Evolutionary conservation across 2,329 filamentous ascomycete genomes (phyloP), one percentile per base, ranked within the genome.

Genomic region (Phialocephala subalpina): DNA sequence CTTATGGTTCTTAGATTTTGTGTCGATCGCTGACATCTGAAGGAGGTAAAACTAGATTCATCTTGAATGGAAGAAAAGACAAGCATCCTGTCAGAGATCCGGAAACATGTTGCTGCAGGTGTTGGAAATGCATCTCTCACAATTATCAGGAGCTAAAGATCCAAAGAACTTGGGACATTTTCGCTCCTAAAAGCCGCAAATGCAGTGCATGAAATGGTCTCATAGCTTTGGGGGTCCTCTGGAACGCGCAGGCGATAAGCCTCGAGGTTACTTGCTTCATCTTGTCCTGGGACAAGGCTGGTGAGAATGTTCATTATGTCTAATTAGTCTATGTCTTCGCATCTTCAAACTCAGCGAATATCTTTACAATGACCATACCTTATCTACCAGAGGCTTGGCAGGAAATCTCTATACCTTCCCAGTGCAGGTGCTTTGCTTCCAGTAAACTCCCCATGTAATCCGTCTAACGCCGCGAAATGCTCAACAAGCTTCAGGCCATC

Each of bases 381-480:
- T n/a, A n/a, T n/a, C 55, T 69, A 73, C 47, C 62, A 71, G 57
- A 75, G 29, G 9, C 29, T 33, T 9, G 29, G 29, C 9, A 33
- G 49, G 58, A 77, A 72, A 67, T 76, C 75, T 67, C 70, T 71
- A 72, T 73, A 78, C 56, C 64, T 72, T 8, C 76, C 76, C 61
- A 78, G 67, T 25, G 76, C 75, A n/a, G 74, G 67, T 27, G 45
- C 67, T 40, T 69, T 69, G 56, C 74, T 76, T 2, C 76, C 76
- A 1, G 74, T 72, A 62, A 77, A 78, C 62, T 75, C 72, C 45
- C 70, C 60, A 22, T 84, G 81, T 27, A 87, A 74, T 2, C 80
- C 82, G 59, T 90, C 88, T 49, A 90, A 77, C 29, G 82, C 83
- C 1, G 83, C 83, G 72, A 90, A 87, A 67, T 88, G 82, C 67